Evolutionary conservation across 2,329 filamentous ascomycete species (phyloP).

Genomic region (Macroventuria anomochaeta): DNA sequence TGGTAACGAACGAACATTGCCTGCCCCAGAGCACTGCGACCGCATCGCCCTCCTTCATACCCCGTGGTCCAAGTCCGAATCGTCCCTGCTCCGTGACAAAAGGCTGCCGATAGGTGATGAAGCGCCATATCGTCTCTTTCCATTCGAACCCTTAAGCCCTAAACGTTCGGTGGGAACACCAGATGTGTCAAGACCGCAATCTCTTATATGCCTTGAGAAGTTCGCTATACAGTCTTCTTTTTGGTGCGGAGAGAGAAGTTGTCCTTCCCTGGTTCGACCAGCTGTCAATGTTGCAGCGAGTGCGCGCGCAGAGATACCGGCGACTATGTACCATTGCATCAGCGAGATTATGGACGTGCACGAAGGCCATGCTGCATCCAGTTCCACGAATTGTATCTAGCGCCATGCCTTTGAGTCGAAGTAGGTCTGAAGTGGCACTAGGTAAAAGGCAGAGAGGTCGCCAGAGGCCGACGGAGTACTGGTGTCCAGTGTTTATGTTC

Average conservation of each 20-base stretch:
- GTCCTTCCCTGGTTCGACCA: conserved; percentile 1
- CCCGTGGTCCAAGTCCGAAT: conserved; percentile 21
- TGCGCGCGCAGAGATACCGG: not conserved
- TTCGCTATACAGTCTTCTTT: not conserved
- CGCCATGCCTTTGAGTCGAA: conserved; percentile 10
- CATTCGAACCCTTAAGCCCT: not conserved
- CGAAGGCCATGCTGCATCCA: not conserved
- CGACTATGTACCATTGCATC: conserved; percentile 13
- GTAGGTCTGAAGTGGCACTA: not conserved
- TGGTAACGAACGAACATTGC: conserved; percentile 23
- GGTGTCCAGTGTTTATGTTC: conserved; percentile 1
- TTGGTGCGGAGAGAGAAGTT: not conserved
- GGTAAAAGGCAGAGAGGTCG: not conserved
- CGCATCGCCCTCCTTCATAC: conserved; percentile 13
- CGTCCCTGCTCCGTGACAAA: conserved; percentile 19
- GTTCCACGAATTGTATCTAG: conserved; percentile 10
- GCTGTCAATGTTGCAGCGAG: conserved; percentile 19
- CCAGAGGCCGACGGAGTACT: conserved; percentile 3
- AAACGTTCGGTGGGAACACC: not conserved
- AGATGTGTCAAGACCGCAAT: not conserved
- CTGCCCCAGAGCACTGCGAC: conserved; percentile 27
- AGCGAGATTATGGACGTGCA: not conserved
- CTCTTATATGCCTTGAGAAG: not conserved
- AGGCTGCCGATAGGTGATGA: conserved; percentile 14
- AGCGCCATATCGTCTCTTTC: conserved; percentile 15